Conservation (phyloP, 441 rosid genomes). For the Populus trichocarpa region DNA sequence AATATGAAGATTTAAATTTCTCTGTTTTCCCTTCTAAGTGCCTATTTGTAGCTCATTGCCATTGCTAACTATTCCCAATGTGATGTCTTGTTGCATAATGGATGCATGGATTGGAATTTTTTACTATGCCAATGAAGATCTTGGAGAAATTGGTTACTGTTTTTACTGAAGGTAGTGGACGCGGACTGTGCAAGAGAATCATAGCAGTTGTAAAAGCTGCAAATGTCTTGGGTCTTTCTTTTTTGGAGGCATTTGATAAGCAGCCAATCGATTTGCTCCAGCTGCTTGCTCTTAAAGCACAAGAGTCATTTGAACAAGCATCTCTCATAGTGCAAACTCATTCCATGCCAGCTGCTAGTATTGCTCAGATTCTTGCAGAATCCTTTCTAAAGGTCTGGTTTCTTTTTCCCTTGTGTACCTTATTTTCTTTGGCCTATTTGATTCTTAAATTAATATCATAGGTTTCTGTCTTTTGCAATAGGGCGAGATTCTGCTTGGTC, state of each 20-base stretch:
- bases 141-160: constrained; percentile 65
- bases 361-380: constrained; percentile 98
- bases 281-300: constrained; percentile 98
- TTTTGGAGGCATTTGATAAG: constrained; percentile 88
- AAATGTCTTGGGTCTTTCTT: constrained; percentile 73
- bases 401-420: constrained; percentile 1
- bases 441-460: constrained; percentile 1
- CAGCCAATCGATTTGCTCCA: constrained; percentile 89
- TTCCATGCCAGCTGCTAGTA: constrained; percentile 79
- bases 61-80: background rate
- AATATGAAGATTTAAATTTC: background rate
- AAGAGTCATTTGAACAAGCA: constrained; percentile 96
- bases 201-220: constrained; percentile 30
- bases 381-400: constrained; percentile 81
- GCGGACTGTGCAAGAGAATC: constrained; percentile 80
- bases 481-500: background rate
- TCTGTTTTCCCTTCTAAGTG: background rate
- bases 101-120: constrained; percentile 16
- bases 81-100: background rate
- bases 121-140: constrained; percentile 44
- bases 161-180: constrained; percentile 86
- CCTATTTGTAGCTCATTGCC: background rate
- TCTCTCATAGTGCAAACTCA: constrained; percentile 80
- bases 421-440: constrained; percentile 11
- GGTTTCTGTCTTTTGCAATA: constrained; percentile 7